Evolutionary conservation across 352 stramenopile genomes (phyloP).

Genomic region (Aphanomyces cochlioides): DNA sequence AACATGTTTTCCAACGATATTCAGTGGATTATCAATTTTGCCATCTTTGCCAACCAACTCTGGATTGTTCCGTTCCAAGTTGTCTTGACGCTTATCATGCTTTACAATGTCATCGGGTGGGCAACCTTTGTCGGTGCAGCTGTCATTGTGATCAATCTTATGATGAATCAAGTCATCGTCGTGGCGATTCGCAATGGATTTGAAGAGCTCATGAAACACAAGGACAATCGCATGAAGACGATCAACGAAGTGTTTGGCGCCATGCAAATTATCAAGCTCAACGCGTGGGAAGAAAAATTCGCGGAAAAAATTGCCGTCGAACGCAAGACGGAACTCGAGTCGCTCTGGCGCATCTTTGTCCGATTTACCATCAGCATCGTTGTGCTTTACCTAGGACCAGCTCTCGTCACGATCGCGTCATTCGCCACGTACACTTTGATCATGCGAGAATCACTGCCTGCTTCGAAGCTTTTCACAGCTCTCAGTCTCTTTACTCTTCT

Average conservation of each 20-base stretch:
- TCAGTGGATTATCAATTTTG: constrained; percentile 46
- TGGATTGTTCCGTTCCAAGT: constrained; percentile 22
- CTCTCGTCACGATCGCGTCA: constrained; percentile 30
- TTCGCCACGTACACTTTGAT: constrained; percentile 31
- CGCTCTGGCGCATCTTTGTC: background rate
- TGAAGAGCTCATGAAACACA: constrained; percentile 33
- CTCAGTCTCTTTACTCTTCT: constrained; percentile 31
- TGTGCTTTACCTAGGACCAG: constrained; percentile 27
- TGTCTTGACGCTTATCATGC: background rate
- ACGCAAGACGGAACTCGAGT: constrained; percentile 23
- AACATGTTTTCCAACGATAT: constrained; percentile 68
- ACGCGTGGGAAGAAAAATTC: constrained; percentile 89
- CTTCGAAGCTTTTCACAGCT: constrained; percentile 30
- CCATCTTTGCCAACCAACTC: constrained; percentile 27
- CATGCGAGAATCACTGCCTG: constrained; percentile 22
- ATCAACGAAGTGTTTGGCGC: constrained; percentile 47
- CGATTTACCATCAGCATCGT: background rate
- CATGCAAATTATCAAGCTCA: constrained; percentile 91
- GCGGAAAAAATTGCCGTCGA: constrained; percentile 50
- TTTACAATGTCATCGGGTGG: constrained; percentile 20
- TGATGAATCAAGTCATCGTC: constrained; percentile 41
- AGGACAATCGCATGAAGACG: constrained; percentile 43
- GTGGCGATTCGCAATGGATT: constrained; percentile 25
- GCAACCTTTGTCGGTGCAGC: constrained; percentile 38
- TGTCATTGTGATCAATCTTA: constrained; percentile 41